phyloP scores from a whole-genome alignment of 1,139 yeast genomes.

The Hanseniaspora gamundiae region DNA sequence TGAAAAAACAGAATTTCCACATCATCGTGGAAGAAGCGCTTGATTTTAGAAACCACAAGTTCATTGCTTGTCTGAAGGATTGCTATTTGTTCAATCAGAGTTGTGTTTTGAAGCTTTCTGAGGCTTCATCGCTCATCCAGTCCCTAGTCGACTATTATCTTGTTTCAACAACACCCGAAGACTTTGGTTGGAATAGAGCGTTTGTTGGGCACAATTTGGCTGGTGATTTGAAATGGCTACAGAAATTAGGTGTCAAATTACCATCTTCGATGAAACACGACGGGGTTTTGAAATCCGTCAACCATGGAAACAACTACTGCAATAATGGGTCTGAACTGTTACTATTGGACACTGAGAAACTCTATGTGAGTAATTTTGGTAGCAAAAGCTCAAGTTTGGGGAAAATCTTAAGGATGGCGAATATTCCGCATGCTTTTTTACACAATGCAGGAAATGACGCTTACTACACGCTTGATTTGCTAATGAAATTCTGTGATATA shows the following conservation, averaged over 20 bases:
- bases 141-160: constrained; percentile 34
- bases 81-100: constrained; percentile 47
- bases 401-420: constrained; percentile 37
- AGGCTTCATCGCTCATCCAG: constrained; percentile 32
- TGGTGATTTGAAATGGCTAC: constrained; percentile 50
- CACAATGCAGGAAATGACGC: constrained; percentile 87
- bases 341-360: constrained; percentile 40
- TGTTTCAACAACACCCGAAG: constrained; percentile 13
- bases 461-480: constrained; percentile 47
- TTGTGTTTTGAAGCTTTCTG: constrained; percentile 28
- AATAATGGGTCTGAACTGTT: not conserved
- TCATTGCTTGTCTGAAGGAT: constrained; percentile 49
- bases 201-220: constrained; percentile 61
- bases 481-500: constrained; percentile 45
- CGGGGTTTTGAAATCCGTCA: not conserved
- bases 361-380: constrained; percentile 36
- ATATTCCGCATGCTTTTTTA: constrained; percentile 48
- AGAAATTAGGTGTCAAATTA: constrained; percentile 34
- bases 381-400: constrained; percentile 37
- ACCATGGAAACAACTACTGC: not conserved
- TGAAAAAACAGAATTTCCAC: constrained; percentile 44
- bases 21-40: constrained; percentile 41
- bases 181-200: constrained; percentile 23
- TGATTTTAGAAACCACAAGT: constrained; percentile 40
- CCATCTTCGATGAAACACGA: constrained; percentile 25